Evolutionary conservation across 306 rosid genomes (phyloP), one percentile per base, ranked within the genome.

Genomic region (Pyrus pyrifolia): DNA sequence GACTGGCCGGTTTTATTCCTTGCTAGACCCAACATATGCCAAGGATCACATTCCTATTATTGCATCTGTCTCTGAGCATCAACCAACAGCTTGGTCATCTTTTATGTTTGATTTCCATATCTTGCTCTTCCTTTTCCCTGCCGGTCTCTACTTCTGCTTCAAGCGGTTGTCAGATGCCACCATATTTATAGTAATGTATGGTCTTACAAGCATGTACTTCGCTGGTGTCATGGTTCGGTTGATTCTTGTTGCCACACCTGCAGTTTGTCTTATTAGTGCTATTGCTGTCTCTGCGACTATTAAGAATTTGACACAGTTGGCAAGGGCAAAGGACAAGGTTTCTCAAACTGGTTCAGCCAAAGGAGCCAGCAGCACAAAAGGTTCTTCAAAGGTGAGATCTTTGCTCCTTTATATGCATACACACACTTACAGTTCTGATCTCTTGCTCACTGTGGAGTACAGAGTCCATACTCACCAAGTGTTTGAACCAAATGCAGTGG

Each of bases 51-150:
- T 96, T 79, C 99, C 98, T 11, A 96, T 96, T 59, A 96, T 96
- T 65, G 99, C 98, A 6, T 96, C 99, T 23, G 99, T 96, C 87
- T 96, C 99, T 70, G 99, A 96, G 88, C 99, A 96, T 88, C 99
- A 96, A 81, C 99, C 99, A 25, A 96, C 99, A n/a, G 98, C 99
- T 25, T 96, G 99, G 99, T 95, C 99, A 13, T 95, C 99, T 62
- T 95, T 95, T 86, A 96, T 96, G 99, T 96, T 96, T 79, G 99
- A 96, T 88, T 96, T 89, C 85, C 99, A 96, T 81, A 89, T 96
- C 82, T 81, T 96, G 80, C 84, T 96, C 77, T 86, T 96, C 82
- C 92, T 96, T 81, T 96, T 96, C 89, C 99, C 99, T 29, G 98
- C 99, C 4, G 99, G 99, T 76, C 98, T 96, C 79, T 96, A 96